Percentiles rank a stretch among this genome's conserved stretches.
phyloP scores from a whole-genome alignment of 1,284 basidiomycete species.

The Fistulinella staudtii region DNA sequence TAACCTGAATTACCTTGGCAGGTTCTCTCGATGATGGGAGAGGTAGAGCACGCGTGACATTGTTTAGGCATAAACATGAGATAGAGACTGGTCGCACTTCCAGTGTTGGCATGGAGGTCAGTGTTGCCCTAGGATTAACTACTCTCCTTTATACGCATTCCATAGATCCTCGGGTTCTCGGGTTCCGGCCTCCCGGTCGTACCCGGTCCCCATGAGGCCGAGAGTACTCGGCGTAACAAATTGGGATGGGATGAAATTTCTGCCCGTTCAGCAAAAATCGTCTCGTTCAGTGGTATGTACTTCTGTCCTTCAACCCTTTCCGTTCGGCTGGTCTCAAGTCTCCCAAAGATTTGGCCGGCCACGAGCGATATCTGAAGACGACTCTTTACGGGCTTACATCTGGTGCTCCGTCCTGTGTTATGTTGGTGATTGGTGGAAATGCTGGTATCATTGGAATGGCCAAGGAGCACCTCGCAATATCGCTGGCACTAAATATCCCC shows the following conservation, averaged over 20 bases:
- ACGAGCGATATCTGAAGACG: constrained; percentile 89
- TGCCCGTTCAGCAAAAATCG: constrained; percentile 83
- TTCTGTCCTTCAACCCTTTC: too few relatives aligned
- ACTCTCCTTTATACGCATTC: background rate
- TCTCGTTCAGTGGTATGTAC: constrained; percentile 83
- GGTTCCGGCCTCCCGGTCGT: constrained; percentile 73
- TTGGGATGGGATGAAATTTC: constrained; percentile 97
- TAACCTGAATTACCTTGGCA: constrained; percentile 34
- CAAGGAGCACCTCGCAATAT: constrained; percentile 94
- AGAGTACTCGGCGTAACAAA: constrained; percentile 75
- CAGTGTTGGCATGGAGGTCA: constrained; percentile 92
- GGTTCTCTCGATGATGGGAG: constrained; percentile 93
- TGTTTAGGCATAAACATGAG: constrained; percentile 98
- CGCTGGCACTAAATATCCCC: constrained; percentile 90
- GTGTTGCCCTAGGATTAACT: constrained; percentile 6
- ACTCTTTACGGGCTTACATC: constrained; percentile 95
- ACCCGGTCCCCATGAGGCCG: constrained; percentile 59
- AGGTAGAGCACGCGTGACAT: constrained; percentile 86
- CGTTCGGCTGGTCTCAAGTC: too few relatives aligned
- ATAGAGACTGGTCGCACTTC: constrained; percentile 94
- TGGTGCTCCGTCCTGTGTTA: constrained; percentile 91
- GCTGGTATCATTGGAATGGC: constrained; percentile 97
- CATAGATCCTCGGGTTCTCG: constrained; percentile 81
- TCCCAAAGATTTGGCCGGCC: constrained; percentile 83
- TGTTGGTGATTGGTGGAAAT: constrained; percentile 95